Conservation (phyloP, 805 yeast species). For the Metschnikowia hibisci region DNA sequence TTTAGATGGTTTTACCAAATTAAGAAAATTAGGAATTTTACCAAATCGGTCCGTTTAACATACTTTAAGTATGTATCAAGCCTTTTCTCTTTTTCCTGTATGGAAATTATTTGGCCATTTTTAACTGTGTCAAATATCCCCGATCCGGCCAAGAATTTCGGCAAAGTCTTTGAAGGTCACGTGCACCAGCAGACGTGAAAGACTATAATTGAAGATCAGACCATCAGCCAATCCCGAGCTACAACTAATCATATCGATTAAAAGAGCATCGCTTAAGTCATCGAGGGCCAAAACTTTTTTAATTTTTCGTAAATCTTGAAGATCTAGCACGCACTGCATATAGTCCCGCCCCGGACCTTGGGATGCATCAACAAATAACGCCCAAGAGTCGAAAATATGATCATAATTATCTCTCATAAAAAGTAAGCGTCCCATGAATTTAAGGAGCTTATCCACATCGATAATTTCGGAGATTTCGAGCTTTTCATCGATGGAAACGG, state of each 20-base stretch:
- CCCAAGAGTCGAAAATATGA: constrained; percentile 32
- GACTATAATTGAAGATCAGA: constrained; percentile 26
- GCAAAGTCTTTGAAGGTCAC: constrained; percentile 40
- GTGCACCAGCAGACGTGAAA: constrained; percentile 24
- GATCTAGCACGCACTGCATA: constrained; percentile 3
- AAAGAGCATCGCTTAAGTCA: constrained; percentile 28
- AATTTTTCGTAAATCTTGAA: constrained; percentile 25
- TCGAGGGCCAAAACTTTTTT: constrained; percentile 31
- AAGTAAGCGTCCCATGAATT: constrained; percentile 25
- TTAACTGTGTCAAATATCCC: constrained; percentile 31
- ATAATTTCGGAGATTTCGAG: constrained; percentile 34
- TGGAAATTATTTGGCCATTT: too few species aligned
- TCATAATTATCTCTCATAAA: constrained; percentile 30
- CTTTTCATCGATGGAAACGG: constrained; percentile 13
- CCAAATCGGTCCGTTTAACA: too few species aligned
- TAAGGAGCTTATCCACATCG: constrained; percentile 38
- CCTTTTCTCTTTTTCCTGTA: too few species aligned
- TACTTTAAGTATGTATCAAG: too few species aligned
- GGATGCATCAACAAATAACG: constrained; percentile 27
- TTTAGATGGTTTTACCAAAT: too few species aligned
- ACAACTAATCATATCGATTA: constrained; percentile 42
- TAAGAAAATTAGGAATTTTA: too few species aligned
- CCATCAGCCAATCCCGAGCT: constrained; percentile 28
- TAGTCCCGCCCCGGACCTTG: constrained; percentile 20
- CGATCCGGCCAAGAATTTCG: constrained; percentile 37